phyloP scores from a whole-genome alignment of 2,329 filamentous ascomycete species.

The Trichoderma lentiforme region DNA sequence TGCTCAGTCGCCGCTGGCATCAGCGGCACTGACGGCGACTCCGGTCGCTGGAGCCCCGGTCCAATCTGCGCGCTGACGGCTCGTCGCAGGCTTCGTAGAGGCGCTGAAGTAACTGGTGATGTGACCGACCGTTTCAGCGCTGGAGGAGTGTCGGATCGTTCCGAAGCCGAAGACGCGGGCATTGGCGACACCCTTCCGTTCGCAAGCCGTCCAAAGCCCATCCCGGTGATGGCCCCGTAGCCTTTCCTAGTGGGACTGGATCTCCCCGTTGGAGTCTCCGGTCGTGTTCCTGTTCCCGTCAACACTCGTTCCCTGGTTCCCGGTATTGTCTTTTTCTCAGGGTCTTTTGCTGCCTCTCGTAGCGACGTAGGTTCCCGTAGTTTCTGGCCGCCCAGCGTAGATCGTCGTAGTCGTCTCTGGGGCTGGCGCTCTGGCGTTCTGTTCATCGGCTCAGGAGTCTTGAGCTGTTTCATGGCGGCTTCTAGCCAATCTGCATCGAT shows the following conservation, averaged over 20 bases:
- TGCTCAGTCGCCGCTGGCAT: background rate
- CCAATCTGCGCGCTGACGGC: slow-evolving; percentile 4
- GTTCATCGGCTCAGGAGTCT: slow-evolving; percentile 29
- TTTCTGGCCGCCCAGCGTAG: slow-evolving; percentile 27
- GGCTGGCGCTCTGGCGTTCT: background rate
- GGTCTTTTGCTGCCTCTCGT: slow-evolving; percentile 41
- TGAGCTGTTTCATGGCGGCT: slow-evolving; percentile 23
- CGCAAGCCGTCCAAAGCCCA: slow-evolving; percentile 1
- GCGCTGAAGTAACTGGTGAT: background rate
- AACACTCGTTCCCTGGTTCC: slow-evolving; percentile 19
- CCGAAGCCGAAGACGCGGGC: slow-evolving; percentile 12
- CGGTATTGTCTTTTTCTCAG: slow-evolving; percentile 37
- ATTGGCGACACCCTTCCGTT: slow-evolving; percentile 8
- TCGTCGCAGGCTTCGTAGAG: background rate
- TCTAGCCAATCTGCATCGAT: slow-evolving; percentile 50
- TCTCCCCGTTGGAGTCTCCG: slow-evolving; percentile 16
- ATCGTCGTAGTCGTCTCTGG: slow-evolving; percentile 29
- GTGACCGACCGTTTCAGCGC: slow-evolving; percentile 3
- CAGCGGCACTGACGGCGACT: background rate
- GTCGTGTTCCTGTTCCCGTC: slow-evolving; percentile 20
- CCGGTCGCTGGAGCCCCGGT: slow-evolving; percentile 5
- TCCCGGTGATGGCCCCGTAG: slow-evolving; percentile 28
- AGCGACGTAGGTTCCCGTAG: slow-evolving; percentile 38
- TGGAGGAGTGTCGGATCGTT: slow-evolving; percentile 11
- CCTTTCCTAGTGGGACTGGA: slow-evolving; percentile 25